phyloP scores from a whole-genome alignment of 345 rosid genomes.

The Microthlaspi erraticum region DNA sequence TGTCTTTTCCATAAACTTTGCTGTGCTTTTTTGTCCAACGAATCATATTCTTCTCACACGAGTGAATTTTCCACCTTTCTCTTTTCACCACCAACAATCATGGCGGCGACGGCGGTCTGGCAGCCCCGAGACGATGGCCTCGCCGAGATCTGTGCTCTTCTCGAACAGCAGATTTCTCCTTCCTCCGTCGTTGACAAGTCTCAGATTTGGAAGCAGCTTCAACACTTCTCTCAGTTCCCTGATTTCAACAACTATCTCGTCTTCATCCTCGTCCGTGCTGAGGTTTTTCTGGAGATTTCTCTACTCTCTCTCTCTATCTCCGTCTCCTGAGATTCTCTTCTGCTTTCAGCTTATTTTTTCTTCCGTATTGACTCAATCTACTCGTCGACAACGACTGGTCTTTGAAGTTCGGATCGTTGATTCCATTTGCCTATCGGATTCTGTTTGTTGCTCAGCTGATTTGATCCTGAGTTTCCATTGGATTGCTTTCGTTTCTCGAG shows the following conservation, averaged over 20 bases:
- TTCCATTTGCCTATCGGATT: conserved; percentile 1
- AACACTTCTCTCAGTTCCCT: conserved; percentile 86
- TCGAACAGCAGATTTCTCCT: conserved; percentile 92
- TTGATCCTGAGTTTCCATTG: conserved; percentile 15
- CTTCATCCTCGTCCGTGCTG: conserved; percentile 86
- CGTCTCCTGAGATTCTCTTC: neutral
- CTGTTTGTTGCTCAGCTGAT: conserved; percentile 24
- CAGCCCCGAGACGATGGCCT: conserved; percentile 89
- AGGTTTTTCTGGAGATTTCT: conserved; percentile 49
- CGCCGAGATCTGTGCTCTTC: conserved; percentile 77
- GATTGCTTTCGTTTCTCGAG: conserved; percentile 20
- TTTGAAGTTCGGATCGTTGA: conserved; percentile 27
- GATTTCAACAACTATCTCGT: conserved; percentile 98
- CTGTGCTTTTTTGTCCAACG: conserved; percentile 37
- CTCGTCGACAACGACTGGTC: neutral
- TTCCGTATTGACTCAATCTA: conserved; percentile 38
- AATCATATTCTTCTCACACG: conserved; percentile 44
- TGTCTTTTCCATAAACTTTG: conserved; percentile 38
- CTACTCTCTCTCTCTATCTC: conserved; percentile 7
- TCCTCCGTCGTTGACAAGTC: conserved; percentile 83
- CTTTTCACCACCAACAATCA: conserved; percentile 46
- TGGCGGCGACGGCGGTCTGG: conserved; percentile 72
- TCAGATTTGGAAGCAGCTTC: conserved; percentile 94
- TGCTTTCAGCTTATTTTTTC: neutral
- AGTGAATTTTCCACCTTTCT: conserved; percentile 19